Evolutionary conservation across 306 rosid species (phyloP).

Genomic region (Cucurbita ficifolia): DNA sequence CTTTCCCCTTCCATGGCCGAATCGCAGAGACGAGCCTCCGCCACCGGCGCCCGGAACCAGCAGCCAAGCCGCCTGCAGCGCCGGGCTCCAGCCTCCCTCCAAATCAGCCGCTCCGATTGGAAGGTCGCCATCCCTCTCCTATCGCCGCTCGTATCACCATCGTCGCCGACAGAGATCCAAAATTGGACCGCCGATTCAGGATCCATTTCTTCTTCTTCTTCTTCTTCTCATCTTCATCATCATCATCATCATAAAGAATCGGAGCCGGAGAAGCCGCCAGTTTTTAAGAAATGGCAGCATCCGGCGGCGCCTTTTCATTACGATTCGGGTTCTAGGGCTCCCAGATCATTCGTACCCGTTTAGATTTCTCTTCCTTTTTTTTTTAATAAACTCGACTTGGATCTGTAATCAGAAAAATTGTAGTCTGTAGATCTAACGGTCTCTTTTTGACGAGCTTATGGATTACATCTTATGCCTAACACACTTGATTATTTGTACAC

Average conservation of each 20-base stretch:
- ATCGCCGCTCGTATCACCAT: conserved; percentile 69
- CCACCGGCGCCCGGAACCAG: not conserved
- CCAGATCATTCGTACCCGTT: conserved; percentile 26
- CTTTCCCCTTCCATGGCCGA: conserved; percentile 36
- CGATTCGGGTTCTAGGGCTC: conserved; percentile 41
- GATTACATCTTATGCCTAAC: not conserved
- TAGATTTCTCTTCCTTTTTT: not conserved
- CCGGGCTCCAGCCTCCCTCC: conserved; percentile 70
- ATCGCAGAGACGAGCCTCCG: conserved; percentile 5
- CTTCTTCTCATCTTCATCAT: not conserved
- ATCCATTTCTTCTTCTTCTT: not conserved
- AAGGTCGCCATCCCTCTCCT: conserved; percentile 88
- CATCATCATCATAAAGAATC: conserved; percentile 9
- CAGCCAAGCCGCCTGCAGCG: conserved; percentile 63
- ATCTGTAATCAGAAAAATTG: not conserved
- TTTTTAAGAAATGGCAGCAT: conserved; percentile 84
- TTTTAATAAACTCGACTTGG: not conserved
- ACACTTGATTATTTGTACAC: not conserved
- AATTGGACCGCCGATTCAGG: conserved; percentile 5
- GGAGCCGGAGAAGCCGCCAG: conserved; percentile 31
- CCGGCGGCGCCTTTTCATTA: conserved; percentile 86
- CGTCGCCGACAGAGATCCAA: conserved; percentile 16
- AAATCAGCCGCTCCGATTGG: conserved; percentile 61
- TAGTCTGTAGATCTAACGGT: conserved; percentile 1
- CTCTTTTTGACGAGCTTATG: not conserved